Percentiles rank a stretch among this genome's conserved stretches.
These are phyloP conservation scores for Ophiostoma montium DNA, from an alignment of 2,329 filamentous ascomycete genomes.

Conservation along the genomic window DNA sequence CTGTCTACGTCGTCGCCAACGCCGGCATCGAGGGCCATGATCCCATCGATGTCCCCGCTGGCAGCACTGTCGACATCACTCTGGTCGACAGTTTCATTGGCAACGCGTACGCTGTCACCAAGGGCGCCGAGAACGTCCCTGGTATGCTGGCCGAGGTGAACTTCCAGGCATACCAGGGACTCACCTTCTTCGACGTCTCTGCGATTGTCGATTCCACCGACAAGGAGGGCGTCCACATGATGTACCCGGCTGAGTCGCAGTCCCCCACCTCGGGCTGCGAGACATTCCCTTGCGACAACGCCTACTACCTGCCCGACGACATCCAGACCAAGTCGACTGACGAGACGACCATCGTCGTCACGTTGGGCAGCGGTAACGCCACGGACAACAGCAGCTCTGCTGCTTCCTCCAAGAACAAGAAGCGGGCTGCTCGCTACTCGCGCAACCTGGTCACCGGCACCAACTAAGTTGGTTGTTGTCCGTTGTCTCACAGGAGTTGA, in stretches of 20 bases:
- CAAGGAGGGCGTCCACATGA: conserved; percentile 24
- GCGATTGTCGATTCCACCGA: conserved; percentile 30
- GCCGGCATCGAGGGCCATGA: conserved; percentile 22
- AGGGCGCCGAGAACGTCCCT: conserved; percentile 19
- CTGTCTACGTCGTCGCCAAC: conserved; percentile 35
- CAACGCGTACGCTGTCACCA: conserved; percentile 22
- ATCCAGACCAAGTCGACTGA: conserved; percentile 24
- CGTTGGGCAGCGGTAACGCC: conserved; percentile 14
- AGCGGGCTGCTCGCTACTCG: conserved; percentile 2
- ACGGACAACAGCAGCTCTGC: conserved; percentile 5
- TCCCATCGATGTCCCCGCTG: conserved; percentile 26
- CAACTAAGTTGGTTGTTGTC: conserved; percentile 7
- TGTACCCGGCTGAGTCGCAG: conserved; percentile 21
- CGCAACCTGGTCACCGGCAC: conserved; percentile 14
- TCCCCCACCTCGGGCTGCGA: conserved; percentile 26
- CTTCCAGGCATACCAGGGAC: conserved; percentile 22
- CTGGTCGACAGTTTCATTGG: conserved; percentile 19
- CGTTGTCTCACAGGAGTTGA: background rate
- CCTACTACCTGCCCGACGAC: conserved; percentile 27
- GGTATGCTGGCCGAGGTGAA: conserved; percentile 25
- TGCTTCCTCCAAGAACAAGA: conserved; percentile 8
- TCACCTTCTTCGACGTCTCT: conserved; percentile 30
- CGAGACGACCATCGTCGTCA: conserved; percentile 21
- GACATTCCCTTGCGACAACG: conserved; percentile 26
- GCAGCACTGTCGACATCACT: conserved; percentile 25